These are phyloP conservation scores for Verticillium isaacii DNA, from an alignment of 2,329 filamentous ascomycete genomes.

Conservation along the genomic window DNA sequence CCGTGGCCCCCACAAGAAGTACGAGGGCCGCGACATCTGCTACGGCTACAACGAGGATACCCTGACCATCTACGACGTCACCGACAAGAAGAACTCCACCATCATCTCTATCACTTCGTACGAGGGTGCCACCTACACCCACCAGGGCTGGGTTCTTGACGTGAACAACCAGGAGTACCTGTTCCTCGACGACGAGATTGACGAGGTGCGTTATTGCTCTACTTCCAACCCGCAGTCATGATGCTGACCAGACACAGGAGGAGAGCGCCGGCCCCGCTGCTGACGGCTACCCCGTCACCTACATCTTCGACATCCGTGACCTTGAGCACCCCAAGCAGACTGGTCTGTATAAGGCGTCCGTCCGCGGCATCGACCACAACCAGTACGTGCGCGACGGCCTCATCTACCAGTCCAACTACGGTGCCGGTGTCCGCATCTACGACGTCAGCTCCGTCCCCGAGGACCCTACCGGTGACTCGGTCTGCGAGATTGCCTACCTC, in stretches of 20 bases:
- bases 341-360: constrained; percentile 35
- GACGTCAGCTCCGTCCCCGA: constrained; percentile 28
- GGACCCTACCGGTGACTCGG: constrained; percentile 38
- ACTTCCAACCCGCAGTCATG: constrained; percentile 13
- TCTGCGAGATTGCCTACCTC: constrained; percentile 45
- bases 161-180: constrained; percentile 37
- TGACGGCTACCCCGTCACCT: constrained; percentile 42
- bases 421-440: constrained; percentile 37
- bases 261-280: constrained; percentile 28
- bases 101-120: constrained; percentile 50
- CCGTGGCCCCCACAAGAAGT: constrained; percentile 39
- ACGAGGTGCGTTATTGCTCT: constrained; percentile 32
- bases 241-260: constrained; percentile 25
- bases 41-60: constrained; percentile 49
- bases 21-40: constrained; percentile 43
- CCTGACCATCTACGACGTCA: constrained; percentile 42
- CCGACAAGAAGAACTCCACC: constrained; percentile 37
- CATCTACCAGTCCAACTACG: constrained; percentile 46
- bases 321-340: constrained; percentile 37
- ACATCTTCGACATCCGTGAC: constrained; percentile 43
- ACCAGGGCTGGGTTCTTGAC: constrained; percentile 47
- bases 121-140: constrained; percentile 51
- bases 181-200: constrained; percentile 47
- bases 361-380: constrained; percentile 43
- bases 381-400: constrained; percentile 40